Base-by-base conservation (phyloP, 1,284 basidiomycete species). In the Entoloma clypeatum region DNA sequence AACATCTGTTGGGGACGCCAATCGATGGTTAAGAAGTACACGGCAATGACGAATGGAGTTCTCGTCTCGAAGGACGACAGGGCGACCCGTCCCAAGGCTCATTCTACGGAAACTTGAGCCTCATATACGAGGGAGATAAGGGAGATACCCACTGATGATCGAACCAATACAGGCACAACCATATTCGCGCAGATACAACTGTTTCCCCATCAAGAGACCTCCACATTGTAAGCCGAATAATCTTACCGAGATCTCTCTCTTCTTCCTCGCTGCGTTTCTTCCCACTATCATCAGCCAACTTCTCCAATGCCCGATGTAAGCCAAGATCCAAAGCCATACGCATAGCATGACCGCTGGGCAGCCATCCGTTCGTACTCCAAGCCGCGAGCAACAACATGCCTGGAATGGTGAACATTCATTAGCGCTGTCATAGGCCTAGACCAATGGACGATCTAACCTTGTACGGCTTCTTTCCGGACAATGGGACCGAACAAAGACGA, bases 311-410 rank as follows among this genome's bases (percentile, higher is more conserved):
- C 27, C 87, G 80, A 61, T 96, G 92, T 16, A 96, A 71, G 23
- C 92, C 92, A 39, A 96, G 80, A 61, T 96, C 92, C 43, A 96
- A 69, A 6, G 90, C 92, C 89, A 95, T 94, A 27, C 92, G 79
- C 77, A 96, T 84, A 3, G 92, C 92, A 58, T 95, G 89, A 3
- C 91, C 90, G 52, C 86, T 86, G 4, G 91, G 90, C 26, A 95
- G 72, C 92, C 92, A 95, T 0, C 90, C 91, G 50, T 92, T 92
- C 33, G 92, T 92, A 59, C 86, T 91, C 88, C 92, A 95, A 1
- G 92, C 88, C 24, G 91, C 88, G 39, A 96, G 71, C 30, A 96
- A 73, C 4, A 95, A 67, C 87, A 94, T 93, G 6, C 91, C 91
- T 83, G 48, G 27, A 25, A 40, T 53, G 45, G 28, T 29, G 25